Conservation (phyloP, 176 grass and related monocot genomes). For the Bolboschoenus planiculmis region DNA sequence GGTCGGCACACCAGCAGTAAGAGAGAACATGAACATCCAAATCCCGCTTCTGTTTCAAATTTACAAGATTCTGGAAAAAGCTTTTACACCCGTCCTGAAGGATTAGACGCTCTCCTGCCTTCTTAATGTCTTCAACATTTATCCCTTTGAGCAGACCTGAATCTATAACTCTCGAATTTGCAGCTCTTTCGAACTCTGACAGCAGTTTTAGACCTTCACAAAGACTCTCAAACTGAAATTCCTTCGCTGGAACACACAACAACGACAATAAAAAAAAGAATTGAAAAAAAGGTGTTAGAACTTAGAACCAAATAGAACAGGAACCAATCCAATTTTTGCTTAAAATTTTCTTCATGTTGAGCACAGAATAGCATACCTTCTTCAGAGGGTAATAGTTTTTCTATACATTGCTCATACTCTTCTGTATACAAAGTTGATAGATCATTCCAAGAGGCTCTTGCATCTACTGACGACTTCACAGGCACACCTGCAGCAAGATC, state of each 20-base stretch:
- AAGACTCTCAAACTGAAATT: conserved; percentile 62
- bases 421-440: conserved; percentile 78
- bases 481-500: conserved; percentile 35
- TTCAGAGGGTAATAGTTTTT: conserved; percentile 63
- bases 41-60: conserved; percentile 44
- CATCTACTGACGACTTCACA: conserved; percentile 33
- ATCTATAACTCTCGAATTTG: conserved; percentile 83
- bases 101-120: conserved; percentile 68
- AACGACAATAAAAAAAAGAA: conserved; percentile 11
- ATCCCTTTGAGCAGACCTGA: conserved; percentile 83
- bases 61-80: conserved; percentile 78
- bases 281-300: conserved; percentile 21
- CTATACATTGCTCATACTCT: conserved; percentile 78
- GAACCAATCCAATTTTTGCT: neutral
- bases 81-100: conserved; percentile 80
- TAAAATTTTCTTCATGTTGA: conserved; percentile 24
- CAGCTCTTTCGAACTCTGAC: conserved; percentile 77
- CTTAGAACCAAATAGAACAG: neutral
- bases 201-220: conserved; percentile 58
- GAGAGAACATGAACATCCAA: conserved; percentile 91
- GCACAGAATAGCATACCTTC: conserved; percentile 42
- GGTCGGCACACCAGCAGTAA: conserved; percentile 92
- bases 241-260: conserved; percentile 43
- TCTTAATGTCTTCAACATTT: conserved; percentile 86
- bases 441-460: conserved; percentile 66